A percentile compares a stretch with the other conserved stretches of the same genome.
Evolutionary conservation across 805 yeast species (phyloP).

Genomic region (Cyberlindnera bimundalis): DNA sequence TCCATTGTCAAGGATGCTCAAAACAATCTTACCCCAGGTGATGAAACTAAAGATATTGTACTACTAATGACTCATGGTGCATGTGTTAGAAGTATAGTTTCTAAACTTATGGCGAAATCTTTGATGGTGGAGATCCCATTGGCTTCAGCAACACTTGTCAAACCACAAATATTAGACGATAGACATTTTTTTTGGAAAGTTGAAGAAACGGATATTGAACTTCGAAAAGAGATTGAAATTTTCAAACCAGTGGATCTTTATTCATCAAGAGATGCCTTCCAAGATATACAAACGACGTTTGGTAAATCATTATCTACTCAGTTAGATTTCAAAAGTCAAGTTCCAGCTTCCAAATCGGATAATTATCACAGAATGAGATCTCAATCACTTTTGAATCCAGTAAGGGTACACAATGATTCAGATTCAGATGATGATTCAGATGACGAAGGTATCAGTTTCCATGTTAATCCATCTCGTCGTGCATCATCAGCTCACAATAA

Average conservation of each 20-base stretch:
- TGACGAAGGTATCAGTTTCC: conserved; percentile 28
- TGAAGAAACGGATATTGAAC: conserved; percentile 26
- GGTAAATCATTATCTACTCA: conserved; percentile 10
- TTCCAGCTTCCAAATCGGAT: conserved; percentile 15
- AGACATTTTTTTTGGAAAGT: conserved; percentile 22
- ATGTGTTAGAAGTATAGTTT: conserved; percentile 37
- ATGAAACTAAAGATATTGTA: conserved; percentile 31
- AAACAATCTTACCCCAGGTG: conserved; percentile 14
- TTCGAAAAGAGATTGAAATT: conserved; percentile 4
- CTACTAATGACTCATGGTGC: conserved; percentile 44
- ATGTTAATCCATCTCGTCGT: conserved; percentile 18
- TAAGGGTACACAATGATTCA: conserved; percentile 13
- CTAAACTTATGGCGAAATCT: conserved; percentile 35
- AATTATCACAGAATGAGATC: conserved; percentile 21
- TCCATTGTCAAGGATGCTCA: conserved; percentile 30
- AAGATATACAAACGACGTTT: conserved; percentile 26
- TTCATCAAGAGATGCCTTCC: conserved; percentile 23
- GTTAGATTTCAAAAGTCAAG: conserved; percentile 20
- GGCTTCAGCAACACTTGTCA: conserved; percentile 27
- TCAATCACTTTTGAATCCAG: conserved; percentile 21
- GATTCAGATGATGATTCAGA: conserved; percentile 15
- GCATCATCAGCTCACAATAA: conserved; percentile 1
- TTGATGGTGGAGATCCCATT: conserved; percentile 40
- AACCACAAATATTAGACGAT: conserved; percentile 13
- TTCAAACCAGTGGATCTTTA: conserved; percentile 20